These are phyloP conservation scores for Ochetophila trinervis DNA, from an alignment of 306 rosid species.

Conservation along the genomic window DNA sequence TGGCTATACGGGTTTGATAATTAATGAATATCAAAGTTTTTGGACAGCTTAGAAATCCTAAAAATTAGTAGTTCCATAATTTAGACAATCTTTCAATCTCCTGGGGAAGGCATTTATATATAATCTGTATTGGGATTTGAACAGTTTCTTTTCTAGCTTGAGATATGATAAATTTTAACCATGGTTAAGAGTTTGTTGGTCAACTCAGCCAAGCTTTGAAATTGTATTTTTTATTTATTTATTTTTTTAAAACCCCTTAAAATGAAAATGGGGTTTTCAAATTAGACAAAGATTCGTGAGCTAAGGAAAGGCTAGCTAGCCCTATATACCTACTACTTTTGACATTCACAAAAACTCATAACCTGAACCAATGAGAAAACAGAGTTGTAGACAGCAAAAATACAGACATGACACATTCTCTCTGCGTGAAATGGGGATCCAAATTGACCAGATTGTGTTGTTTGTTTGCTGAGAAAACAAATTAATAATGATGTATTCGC, in stretches of 20 bases:
- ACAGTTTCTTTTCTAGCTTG: background rate
- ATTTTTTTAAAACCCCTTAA: background rate
- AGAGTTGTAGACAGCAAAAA: slow-evolving; percentile 25
- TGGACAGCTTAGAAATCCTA: background rate
- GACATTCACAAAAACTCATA: slow-evolving; percentile 11
- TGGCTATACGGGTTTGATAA: slow-evolving; percentile 9
- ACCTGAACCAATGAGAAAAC: slow-evolving; percentile 19
- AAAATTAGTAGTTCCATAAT: background rate
- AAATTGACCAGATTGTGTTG: background rate
- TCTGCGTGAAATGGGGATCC: slow-evolving; percentile 32
- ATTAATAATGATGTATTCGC: background rate
- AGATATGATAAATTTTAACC: background rate
- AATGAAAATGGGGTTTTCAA: background rate
- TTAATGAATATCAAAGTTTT: background rate
- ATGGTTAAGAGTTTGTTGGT: background rate
- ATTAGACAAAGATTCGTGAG: slow-evolving; percentile 49
- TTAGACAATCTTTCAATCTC: background rate
- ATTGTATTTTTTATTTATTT: background rate
- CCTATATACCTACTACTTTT: slow-evolving; percentile 4
- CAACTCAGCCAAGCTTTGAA: slow-evolving; percentile 4
- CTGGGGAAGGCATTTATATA: background rate
- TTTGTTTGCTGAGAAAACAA: background rate
- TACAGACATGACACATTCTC: slow-evolving; percentile 35
- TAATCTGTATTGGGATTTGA: background rate
- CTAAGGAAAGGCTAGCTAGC: slow-evolving; percentile 41